Base-by-base conservation (phyloP, 352 stramenopile species). In the Aphanomyces astaci region DNA sequence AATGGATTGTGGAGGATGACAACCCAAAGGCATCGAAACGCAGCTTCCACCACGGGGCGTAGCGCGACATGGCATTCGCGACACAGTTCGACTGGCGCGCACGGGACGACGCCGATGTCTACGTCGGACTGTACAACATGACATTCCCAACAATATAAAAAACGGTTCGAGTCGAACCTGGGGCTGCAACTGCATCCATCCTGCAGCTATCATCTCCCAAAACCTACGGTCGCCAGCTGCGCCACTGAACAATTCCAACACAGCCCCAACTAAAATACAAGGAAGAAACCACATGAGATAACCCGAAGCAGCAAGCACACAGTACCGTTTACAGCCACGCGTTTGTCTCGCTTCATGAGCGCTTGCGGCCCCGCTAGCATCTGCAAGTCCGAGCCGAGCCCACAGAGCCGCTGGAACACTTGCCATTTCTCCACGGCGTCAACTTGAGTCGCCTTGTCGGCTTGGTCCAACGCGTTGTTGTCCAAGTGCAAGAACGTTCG, bases 1-100 rank as follows among this genome's bases (percentile, higher is more conserved):
- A 10, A 2, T 22, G 4, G 33, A 28, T 13, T 65, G 30, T 30
- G 30, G 25, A 46, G 11, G n/a, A 13, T 24, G 19, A 10, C 13
- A 46, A 68, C 62, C 62, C 62, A 68, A 45, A 68, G 43, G 5
- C 11, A 13, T 24, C 62, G 62, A 40, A 68, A 68, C 27, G 27
- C 10, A 11, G 19, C n/a, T 28, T 43, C n/a, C 17, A 68, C 15
- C 3, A 68, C 4, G 3, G 62, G 62, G 0, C 62, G 46, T 28
- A 49, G 5, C 22, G 40, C 32, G 31, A 68, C 43, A 17, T 4
- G 19, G 22, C 39, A 45, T 9, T 30, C 45, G 10, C 62, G 62
- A n/a, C 49, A 27, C n/a, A 68, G 10, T 10, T 68, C 62, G 30
- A 68, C 43, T 5, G 62, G 39, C 9, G 49, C 43, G 51, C 62